Evolutionary conservation across 2,329 filamentous ascomycete genomes (phyloP).

Genomic region (Trichoderma afroharzianum): DNA sequence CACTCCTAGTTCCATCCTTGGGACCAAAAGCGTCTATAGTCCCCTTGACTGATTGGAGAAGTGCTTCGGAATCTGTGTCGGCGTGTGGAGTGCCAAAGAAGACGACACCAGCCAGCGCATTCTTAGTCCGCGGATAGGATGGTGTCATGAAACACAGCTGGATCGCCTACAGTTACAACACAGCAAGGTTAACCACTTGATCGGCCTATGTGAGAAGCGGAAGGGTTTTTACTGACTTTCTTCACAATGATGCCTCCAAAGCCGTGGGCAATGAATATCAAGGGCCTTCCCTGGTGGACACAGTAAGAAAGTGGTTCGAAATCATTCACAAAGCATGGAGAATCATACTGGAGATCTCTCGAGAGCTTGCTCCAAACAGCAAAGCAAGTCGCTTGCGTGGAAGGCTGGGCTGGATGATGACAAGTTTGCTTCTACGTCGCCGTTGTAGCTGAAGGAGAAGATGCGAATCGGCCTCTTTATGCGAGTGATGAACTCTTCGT

Average conservation of each 20-base stretch:
- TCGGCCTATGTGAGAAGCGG: neutral
- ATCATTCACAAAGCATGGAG: neutral
- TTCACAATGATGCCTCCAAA: constrained; percentile 26
- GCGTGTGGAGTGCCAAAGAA: constrained; percentile 26
- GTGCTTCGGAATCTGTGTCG: constrained; percentile 21
- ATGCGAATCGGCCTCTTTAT: constrained; percentile 21
- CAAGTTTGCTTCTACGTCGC: constrained; percentile 24
- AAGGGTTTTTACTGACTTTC: constrained; percentile 19
- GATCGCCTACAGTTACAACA: constrained; percentile 6
- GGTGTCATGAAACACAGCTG: constrained; percentile 7
- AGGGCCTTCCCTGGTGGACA: constrained; percentile 19
- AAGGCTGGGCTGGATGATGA: constrained; percentile 24
- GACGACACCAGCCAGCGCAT: constrained; percentile 20
- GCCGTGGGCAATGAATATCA: constrained; percentile 26
- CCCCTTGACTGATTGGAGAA: constrained; percentile 22
- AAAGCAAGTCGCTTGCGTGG: constrained; percentile 25
- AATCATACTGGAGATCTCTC: constrained; percentile 17
- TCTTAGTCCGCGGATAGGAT: constrained; percentile 15
- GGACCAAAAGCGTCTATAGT: constrained; percentile 14
- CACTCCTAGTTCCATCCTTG: neutral
- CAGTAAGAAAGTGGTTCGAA: neutral
- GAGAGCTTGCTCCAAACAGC: constrained; percentile 19
- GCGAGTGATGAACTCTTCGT: constrained; percentile 23
- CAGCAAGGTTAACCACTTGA: neutral
- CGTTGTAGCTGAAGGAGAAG: constrained; percentile 25